Conservation (phyloP, 805 yeast species). For the Hyphopichia homilentoma region DNA sequence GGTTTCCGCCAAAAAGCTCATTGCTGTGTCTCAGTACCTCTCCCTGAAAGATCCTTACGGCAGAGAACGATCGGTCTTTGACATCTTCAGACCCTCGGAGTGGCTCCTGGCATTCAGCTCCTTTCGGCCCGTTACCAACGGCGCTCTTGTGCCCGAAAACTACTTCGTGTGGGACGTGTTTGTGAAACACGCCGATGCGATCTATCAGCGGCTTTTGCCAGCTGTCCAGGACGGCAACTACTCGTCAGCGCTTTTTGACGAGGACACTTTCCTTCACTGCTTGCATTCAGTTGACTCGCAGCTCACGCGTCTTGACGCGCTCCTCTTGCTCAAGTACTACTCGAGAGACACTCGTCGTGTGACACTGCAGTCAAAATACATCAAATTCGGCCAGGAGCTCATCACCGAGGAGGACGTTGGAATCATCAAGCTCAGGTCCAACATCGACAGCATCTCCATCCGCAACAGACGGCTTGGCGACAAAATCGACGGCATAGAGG, state of each 20-base stretch:
- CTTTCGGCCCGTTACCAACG: conserved; percentile 10
- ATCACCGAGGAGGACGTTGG: conserved; percentile 29
- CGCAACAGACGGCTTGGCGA: conserved; percentile 16
- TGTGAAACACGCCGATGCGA: conserved; percentile 5
- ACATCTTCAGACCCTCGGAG: conserved; percentile 8
- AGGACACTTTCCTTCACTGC: conserved; percentile 6
- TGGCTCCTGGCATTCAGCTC: conserved; percentile 14
- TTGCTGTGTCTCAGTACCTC: conserved; percentile 2
- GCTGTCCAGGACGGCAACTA: conserved; percentile 11
- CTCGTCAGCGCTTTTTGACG: conserved; percentile 12
- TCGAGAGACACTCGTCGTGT: conserved; percentile 16
- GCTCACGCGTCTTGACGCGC: conserved; percentile 21
- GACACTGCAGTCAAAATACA: no score
- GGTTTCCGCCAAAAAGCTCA: conserved; percentile 7
- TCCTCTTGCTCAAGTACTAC: conserved; percentile 23
- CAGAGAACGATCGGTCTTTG: no score
- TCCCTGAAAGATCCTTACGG: no score
- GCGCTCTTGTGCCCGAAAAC: conserved; percentile 16
- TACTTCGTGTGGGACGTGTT: conserved; percentile 21
- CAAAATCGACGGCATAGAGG: conserved; percentile 14
- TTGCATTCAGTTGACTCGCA: conserved; percentile 4
- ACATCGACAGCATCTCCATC: conserved; percentile 13
- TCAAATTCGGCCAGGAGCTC: conserved; percentile 15
- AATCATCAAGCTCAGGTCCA: conserved; percentile 23
- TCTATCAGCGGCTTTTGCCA: conserved; percentile 3